Evolutionary conservation across 768 basidiomycete species (phyloP), one percentile per base, ranked within the genome.

Genomic region (Serendipita sp.): DNA sequence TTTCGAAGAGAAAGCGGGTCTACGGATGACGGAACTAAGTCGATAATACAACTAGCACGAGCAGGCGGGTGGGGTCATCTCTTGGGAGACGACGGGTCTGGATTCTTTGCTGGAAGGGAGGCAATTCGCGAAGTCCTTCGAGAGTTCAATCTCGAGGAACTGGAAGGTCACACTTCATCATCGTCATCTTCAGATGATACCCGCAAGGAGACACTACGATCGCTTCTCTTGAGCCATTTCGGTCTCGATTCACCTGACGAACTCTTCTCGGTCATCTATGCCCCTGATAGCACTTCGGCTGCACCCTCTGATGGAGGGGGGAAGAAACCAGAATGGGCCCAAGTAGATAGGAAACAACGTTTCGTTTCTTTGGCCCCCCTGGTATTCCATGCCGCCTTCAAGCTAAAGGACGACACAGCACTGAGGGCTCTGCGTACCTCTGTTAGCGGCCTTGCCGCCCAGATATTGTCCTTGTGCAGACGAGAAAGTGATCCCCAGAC

Each of bases 51-150:
- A 67, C 77, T 88, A 43, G 86, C 82, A 1, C 78, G 88, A 4
- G 77, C 81, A 31, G 88, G 88, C 2, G 88, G 88, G 0, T 89
- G 85, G 85, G 88, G 88, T 0, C 89, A 87, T 86, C 82, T 90
- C 20, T 75, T 90, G 11, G 87, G 88, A 4, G 88, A 90, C 69
- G 88, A 90, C 70, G 90, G 90, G 11, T 83, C 87, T 22, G 89
- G 89, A 11, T 91, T 81, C 68, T 79, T 85, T 68, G 83, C 90
- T 63, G 90, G 90, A 3, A 77, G 86, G 41, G 86, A 88, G 69
- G 79, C 88, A 0, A 69, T 90, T 22, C 83, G 89, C 3, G 79
- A 85, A 65, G 78, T 90, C 30, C 61, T 69, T 24, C 41, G 43
- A 44, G 30, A 14, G 22, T 67, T 28, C 66, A 67, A 64, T 45